Conservation (phyloP, 2,329 filamentous ascomycete species). For the Bisporella sp. region DNA sequence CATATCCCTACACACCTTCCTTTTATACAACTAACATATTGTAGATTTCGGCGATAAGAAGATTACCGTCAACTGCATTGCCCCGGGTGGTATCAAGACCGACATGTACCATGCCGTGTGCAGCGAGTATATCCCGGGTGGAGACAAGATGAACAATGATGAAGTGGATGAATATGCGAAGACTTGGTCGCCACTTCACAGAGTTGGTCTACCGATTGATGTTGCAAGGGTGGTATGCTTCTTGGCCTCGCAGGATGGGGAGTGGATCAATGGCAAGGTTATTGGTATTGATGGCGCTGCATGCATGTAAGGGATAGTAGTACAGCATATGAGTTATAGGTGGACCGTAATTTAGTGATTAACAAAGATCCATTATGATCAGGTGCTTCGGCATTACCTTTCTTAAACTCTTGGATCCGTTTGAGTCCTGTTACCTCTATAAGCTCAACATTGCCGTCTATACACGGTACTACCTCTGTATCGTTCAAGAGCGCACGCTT, state of each 20-base stretch:
- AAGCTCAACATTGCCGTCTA: too few relatives aligned
- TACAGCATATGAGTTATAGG: too few relatives aligned
- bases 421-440: too few relatives aligned
- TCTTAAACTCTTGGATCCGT: too few relatives aligned
- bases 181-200: conserved; percentile 57
- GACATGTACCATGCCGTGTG: conserved; percentile 63
- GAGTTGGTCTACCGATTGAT: conserved; percentile 61
- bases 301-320: conserved; percentile 13
- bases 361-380: too few relatives aligned
- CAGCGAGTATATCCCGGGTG: conserved; percentile 54
- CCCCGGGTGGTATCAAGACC: conserved; percentile 61
- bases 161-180: conserved; percentile 55
- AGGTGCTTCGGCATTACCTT: too few relatives aligned
- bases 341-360: too few relatives aligned
- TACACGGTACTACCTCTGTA: too few relatives aligned
- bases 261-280: conserved; percentile 27
- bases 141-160: conserved; percentile 47
- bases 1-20: conserved; percentile 18
- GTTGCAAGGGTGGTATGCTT: conserved; percentile 59
- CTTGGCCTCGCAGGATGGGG: conserved; percentile 49
- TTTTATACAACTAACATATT: conserved; percentile 39
- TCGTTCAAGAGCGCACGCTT: too few relatives aligned
- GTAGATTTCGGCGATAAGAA: conserved; percentile 48
- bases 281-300: conserved; percentile 18
- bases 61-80: conserved; percentile 64